These are phyloP conservation scores for Fusarium proliferatum DNA, from an alignment of 2,329 filamentous ascomycete species.

Conservation along the genomic window DNA sequence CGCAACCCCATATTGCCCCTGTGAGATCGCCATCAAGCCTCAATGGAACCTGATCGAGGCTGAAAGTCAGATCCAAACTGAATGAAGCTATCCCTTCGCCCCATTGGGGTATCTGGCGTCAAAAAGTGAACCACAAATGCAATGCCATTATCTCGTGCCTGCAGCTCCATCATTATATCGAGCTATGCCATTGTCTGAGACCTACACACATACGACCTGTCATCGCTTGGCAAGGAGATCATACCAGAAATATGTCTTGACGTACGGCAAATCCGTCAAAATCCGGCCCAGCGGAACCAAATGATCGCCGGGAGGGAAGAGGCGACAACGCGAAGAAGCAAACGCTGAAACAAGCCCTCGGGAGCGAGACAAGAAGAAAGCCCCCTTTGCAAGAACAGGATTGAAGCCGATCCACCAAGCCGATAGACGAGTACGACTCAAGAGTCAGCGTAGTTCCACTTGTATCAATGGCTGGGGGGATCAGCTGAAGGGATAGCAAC, in stretches of 20 bases:
- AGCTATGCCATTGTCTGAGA: slow-evolving; percentile 7
- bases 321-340: slow-evolving; percentile 39
- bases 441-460: slow-evolving; percentile 22
- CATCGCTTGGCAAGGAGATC: slow-evolving; percentile 19
- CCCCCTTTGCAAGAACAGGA: slow-evolving; percentile 17
- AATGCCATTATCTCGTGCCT: slow-evolving; percentile 4
- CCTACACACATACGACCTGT: slow-evolving; percentile 17
- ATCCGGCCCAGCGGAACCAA: slow-evolving; percentile 2
- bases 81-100: not conserved
- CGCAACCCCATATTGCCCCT: not conserved
- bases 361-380: not conserved
- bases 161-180: slow-evolving; percentile 15
- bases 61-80: not conserved
- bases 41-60: not conserved
- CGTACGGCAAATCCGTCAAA: slow-evolving; percentile 10
- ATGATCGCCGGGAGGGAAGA: slow-evolving; percentile 40
- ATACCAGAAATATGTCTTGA: slow-evolving; percentile 4
- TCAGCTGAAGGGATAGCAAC: slow-evolving; percentile 27
- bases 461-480: not conserved
- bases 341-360: slow-evolving; percentile 19
- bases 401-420: slow-evolving; percentile 29
- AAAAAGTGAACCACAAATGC: not conserved
- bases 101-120: slow-evolving; percentile 2
- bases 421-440: slow-evolving; percentile 28
- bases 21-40: slow-evolving; percentile 4